Conservation (phyloP, 2,329 filamentous ascomycete species). For the Diplodia intermedia region DNA sequence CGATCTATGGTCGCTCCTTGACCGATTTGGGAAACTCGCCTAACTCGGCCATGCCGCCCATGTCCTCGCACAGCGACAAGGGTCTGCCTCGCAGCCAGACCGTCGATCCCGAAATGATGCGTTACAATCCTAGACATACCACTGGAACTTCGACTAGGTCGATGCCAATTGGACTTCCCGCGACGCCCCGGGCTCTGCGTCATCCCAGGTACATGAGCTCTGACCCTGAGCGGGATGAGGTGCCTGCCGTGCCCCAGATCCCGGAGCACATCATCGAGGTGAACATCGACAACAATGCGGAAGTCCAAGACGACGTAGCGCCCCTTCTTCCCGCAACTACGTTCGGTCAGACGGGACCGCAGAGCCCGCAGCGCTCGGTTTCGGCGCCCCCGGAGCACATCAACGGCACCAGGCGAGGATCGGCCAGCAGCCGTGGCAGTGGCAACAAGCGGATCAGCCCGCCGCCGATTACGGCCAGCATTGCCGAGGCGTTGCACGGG, state of each 20-base stretch:
- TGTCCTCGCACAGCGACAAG: constrained; percentile 45
- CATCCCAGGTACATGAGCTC: constrained; percentile 72
- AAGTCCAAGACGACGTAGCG: constrained; percentile 53
- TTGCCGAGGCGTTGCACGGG: constrained; percentile 60
- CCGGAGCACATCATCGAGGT: constrained; percentile 55
- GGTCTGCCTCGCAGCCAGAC: constrained; percentile 66
- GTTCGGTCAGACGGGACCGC: constrained; percentile 51
- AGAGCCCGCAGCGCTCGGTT: constrained; percentile 50
- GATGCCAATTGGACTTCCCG: constrained; percentile 77
- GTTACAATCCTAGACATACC: constrained; percentile 43
- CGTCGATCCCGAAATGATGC: constrained; percentile 63
- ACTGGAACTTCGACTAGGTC: constrained; percentile 57
- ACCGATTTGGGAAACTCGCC: constrained; percentile 55
- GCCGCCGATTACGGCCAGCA: constrained; percentile 57
- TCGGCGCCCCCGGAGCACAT: constrained; percentile 58
- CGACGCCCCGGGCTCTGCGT: constrained; percentile 89
- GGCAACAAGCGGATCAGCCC: constrained; percentile 49
- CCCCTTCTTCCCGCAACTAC: constrained; percentile 57
- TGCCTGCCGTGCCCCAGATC: constrained; percentile 63
- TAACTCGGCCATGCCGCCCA: constrained; percentile 46
- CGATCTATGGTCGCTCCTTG: constrained; percentile 44
- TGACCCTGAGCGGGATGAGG: constrained; percentile 58
- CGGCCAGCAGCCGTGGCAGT: constrained; percentile 44
- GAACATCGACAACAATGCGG: constrained; percentile 38
- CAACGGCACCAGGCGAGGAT: constrained; percentile 45